Evolutionary conservation across 805 yeast genomes (phyloP).

Genomic region (Pichia phayaonensis): DNA sequence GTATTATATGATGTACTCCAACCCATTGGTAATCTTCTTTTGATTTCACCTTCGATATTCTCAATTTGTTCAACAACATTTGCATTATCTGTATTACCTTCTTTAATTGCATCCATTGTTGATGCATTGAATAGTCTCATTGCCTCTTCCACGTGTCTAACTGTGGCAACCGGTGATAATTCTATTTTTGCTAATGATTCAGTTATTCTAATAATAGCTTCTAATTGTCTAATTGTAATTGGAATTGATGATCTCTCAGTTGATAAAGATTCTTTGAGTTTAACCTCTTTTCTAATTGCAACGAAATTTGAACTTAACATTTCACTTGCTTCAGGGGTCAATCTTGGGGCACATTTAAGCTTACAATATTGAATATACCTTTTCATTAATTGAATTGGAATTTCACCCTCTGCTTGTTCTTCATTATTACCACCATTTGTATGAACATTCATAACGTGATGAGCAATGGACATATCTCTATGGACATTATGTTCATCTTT

Average conservation of each 20-base stretch:
- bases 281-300: slow-evolving; percentile 76
- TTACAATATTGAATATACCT: slow-evolving; percentile 88
- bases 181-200: slow-evolving; percentile 88
- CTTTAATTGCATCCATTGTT: slow-evolving; percentile 81
- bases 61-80: slow-evolving; percentile 65
- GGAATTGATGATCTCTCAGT: slow-evolving; percentile 93
- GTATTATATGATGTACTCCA: slow-evolving; percentile 90
- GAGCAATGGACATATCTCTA: slow-evolving; percentile 84
- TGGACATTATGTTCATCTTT: slow-evolving; percentile 88
- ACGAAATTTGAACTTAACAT: slow-evolving; percentile 88
- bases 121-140: slow-evolving; percentile 91
- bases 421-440: slow-evolving; percentile 56
- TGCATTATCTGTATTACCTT: slow-evolving; percentile 42
- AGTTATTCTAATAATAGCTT: slow-evolving; percentile 92
- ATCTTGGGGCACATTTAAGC: slow-evolving; percentile 84
- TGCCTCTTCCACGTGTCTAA: slow-evolving; percentile 91
- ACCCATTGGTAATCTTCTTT: slow-evolving; percentile 89
- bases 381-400: slow-evolving; percentile 85
- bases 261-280: slow-evolving; percentile 69
- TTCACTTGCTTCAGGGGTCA: slow-evolving; percentile 84
- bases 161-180: slow-evolving; percentile 75
- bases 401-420: slow-evolving; percentile 64
- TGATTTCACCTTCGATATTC: slow-evolving; percentile 74
- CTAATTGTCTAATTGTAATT: slow-evolving; percentile 93
- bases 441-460: slow-evolving; percentile 91